Evolutionary conservation across 805 yeast genomes (phyloP), one percentile per base, ranked within the genome.

Genomic region (Teunomyces stri): DNA sequence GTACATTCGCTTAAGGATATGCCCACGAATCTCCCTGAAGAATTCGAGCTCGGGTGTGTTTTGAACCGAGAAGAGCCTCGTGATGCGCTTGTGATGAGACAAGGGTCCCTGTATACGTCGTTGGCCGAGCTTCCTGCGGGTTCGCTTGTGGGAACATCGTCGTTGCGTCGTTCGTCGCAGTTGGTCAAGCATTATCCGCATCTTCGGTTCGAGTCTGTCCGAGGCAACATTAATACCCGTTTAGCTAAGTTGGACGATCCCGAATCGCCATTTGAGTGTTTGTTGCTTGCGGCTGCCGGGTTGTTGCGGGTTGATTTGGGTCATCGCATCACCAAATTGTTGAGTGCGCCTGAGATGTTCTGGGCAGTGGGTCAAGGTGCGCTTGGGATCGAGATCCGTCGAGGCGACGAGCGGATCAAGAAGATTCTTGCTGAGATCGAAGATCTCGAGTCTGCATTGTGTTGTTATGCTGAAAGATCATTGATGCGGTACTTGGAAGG

Each of bases 331-430:
- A 83, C 96, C 5, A 74, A 79, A 52, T 77, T 74, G 53, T 74
- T 94, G 52, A 81, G 84, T 47, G 76, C 82, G 4, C 86, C 88
- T 29, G 87, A 85, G 46, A 88, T 92, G 96, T 86, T 83, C 62
- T 88, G 92, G 63, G 97, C 99, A 1, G 97, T 94, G 40, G 99
- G 99, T n/a, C 99, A 94, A 71, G 99, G 99, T 53, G 98, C 98
- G 0, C 69, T 94, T 39, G 99, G 98, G 15, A 72, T 94, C 22
- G 99, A 94, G 69, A 88, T 92, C 55, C 79, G 95, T 57, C 77
- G 77, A 49, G 79, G 76, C 49, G 96, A 94, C 65, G 59, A 65
- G 5, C 69, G 72, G 43, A 79, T 87, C 67, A 70, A 70, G 55
- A 66, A 75, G 46, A 74, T 91, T 15, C 78, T 95, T 56, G 65